Evolutionary conservation across 345 rosid genomes (phyloP).

Genomic region (Hevea brasiliensis): DNA sequence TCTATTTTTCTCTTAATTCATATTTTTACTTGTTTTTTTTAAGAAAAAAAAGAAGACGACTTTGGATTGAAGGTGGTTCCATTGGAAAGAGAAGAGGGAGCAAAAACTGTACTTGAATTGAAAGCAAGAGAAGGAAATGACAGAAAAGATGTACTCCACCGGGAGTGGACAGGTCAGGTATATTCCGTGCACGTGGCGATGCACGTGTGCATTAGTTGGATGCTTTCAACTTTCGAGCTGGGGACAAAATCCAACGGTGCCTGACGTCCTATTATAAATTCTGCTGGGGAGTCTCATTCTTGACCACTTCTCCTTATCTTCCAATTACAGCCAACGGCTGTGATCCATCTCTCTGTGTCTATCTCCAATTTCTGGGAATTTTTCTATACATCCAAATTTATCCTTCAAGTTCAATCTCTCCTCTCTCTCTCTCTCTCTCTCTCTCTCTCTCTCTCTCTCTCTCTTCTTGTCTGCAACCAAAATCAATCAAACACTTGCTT

Average conservation of each 20-base stretch:
- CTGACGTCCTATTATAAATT: conserved; percentile 41
- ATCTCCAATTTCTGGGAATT: background rate
- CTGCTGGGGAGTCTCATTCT: conserved; percentile 16
- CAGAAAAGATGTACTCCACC: conserved; percentile 3
- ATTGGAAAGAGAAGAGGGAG: background rate
- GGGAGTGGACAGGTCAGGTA: conserved; percentile 18
- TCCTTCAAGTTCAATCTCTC: too few species aligned
- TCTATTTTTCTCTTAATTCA: too few species aligned
- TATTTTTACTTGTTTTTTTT: too few species aligned
- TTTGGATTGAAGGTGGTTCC: background rate
- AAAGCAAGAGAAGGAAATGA: conserved; percentile 2
- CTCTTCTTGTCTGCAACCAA: too few species aligned
- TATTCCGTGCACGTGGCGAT: conserved; percentile 30
- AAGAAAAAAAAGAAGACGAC: background rate
- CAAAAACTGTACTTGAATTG: background rate
- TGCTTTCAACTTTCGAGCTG: conserved; percentile 32
- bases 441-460: too few species aligned
- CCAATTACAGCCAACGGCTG: background rate
- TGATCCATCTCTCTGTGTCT: background rate
- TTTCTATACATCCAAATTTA: background rate
- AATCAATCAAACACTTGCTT: too few species aligned
- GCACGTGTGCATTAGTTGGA: conserved; percentile 53
- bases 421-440: too few species aligned
- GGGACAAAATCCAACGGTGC: conserved; percentile 53
- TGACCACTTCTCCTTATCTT: conserved; percentile 9